Evolutionary conservation across 2,329 filamentous ascomycete genomes (phyloP).

Genomic region (Byssothecium circinans): DNA sequence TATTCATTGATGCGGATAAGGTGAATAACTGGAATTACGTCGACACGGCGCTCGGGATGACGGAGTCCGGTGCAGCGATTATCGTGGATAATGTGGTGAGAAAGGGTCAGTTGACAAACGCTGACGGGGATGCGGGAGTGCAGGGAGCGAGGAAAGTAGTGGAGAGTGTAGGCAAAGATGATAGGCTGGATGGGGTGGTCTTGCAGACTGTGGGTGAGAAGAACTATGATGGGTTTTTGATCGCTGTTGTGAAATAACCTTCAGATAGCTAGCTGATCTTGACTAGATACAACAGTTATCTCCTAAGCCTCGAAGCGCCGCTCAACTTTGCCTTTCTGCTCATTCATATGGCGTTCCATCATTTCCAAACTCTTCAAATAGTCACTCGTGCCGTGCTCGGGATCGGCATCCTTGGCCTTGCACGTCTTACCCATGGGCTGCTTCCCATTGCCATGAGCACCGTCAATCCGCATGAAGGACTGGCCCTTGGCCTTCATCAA

Average conservation of each 20-base stretch:
- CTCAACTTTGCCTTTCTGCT: not conserved
- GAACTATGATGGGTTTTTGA: conserved; percentile 51
- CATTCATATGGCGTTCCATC: conserved; percentile 13
- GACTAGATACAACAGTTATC: not conserved
- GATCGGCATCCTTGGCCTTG: conserved; percentile 42
- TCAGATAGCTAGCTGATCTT: not conserved
- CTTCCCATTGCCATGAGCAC: conserved; percentile 34
- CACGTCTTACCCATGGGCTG: conserved; percentile 21
- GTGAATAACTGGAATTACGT: conserved; percentile 55
- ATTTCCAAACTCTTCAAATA: conserved; percentile 37
- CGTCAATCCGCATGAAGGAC: conserved; percentile 35
- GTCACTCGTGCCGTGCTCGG: conserved; percentile 42
- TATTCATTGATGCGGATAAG: conserved; percentile 59
- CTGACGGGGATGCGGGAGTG: conserved; percentile 26
- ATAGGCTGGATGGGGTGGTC: conserved; percentile 47
- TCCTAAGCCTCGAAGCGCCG: not conserved
- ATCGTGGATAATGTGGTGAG: conserved; percentile 57
- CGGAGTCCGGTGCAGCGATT: conserved; percentile 46
- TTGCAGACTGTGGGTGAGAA: conserved; percentile 53
- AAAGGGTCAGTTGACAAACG: conserved; percentile 42
- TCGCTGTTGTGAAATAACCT: conserved; percentile 43
- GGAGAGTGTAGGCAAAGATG: conserved; percentile 48
- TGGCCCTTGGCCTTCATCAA: conserved; percentile 42
- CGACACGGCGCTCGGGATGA: conserved; percentile 48
- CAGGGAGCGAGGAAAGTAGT: conserved; percentile 44